Percentiles rank a stretch among this genome's conserved stretches.
Conservation (phyloP, 345 rosid species). For the Arabis alpina region DNA sequence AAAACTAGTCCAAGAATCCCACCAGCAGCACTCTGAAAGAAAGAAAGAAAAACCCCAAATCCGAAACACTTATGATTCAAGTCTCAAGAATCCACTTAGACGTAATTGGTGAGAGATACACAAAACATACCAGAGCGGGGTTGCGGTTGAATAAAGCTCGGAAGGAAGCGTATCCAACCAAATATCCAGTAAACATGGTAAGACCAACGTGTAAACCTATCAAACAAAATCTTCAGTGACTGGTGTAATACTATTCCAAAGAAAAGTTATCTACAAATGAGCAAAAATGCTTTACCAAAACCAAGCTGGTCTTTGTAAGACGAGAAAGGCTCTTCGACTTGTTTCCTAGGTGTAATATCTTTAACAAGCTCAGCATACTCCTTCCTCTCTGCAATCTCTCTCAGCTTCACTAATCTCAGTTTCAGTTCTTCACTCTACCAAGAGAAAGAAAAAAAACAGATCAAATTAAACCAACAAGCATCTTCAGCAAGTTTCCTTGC, state of each 20-base stretch:
- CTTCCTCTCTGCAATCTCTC: slow-evolving; percentile 78
- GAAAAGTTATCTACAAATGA: background rate
- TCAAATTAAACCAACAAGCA: background rate
- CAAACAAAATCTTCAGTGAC: background rate
- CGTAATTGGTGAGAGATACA: background rate
- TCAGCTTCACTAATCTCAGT: slow-evolving; percentile 67
- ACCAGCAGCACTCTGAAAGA: slow-evolving; percentile 85
- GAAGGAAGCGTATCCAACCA: slow-evolving; percentile 80
- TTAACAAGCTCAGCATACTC: slow-evolving; percentile 85
- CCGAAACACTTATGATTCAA: background rate
- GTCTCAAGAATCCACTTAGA: background rate
- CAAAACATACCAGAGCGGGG: slow-evolving; percentile 61
- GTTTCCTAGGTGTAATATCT: slow-evolving; percentile 72
- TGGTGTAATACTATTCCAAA: background rate
- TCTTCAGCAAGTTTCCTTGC: background rate
- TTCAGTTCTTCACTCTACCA: slow-evolving; percentile 76
- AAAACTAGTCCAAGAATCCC: slow-evolving; percentile 88
- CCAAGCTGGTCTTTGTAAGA: slow-evolving; percentile 97
- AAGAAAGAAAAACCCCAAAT: background rate
- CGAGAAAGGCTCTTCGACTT: slow-evolving; percentile 78
- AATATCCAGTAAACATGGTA: slow-evolving; percentile 93
- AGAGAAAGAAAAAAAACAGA: background rate
- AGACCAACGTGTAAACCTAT: slow-evolving; percentile 88
- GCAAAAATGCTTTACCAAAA: slow-evolving; percentile 56
- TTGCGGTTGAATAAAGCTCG: slow-evolving; percentile 82